phyloP scores from a whole-genome alignment of 2,329 filamentous ascomycete genomes.

The Chaetomium sp. region DNA sequence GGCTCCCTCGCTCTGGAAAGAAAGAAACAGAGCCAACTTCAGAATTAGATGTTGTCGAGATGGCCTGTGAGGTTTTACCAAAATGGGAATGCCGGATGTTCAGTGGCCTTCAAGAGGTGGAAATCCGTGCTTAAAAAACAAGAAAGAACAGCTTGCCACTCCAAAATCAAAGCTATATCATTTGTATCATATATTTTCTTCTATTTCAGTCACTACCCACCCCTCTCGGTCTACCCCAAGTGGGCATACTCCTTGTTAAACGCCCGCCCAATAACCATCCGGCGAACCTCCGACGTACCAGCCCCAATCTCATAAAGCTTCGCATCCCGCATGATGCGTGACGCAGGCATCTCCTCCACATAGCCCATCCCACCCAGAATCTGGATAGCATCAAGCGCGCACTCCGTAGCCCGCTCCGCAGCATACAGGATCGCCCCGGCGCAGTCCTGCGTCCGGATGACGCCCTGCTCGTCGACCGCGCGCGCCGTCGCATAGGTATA shows the following conservation, averaged over 20 bases:
- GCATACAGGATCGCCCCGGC: conserved; percentile 91
- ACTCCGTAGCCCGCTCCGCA: conserved; percentile 83
- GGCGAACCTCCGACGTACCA: conserved; percentile 85
- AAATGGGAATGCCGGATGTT: no score
- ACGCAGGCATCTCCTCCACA: conserved; percentile 89
- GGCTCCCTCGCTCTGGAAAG: no score
- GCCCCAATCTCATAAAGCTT: conserved; percentile 95
- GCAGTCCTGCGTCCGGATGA: conserved; percentile 82
- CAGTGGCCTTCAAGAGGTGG: no score
- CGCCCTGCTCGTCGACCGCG: conserved; percentile 67
- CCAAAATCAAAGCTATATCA: no score
- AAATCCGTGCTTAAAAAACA: no score
- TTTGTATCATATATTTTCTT: not conserved
- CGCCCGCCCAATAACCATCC: conserved; percentile 88
- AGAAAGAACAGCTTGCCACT: no score
- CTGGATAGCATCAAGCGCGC: conserved; percentile 81
- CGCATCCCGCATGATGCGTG: conserved; percentile 68
- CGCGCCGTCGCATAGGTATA: conserved; percentile 84
- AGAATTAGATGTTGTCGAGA: no score
- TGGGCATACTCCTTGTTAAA: conserved; percentile 78
- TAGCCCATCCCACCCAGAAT: conserved; percentile 94
- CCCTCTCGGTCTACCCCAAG: conserved; percentile 16
- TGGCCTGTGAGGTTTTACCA: no score
- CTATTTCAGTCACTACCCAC: not conserved
- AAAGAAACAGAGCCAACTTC: no score